Percentiles rank a stretch among this genome's conserved stretches.
phyloP scores from a whole-genome alignment of 2,329 filamentous ascomycete species.

The Trichophyton simii region DNA sequence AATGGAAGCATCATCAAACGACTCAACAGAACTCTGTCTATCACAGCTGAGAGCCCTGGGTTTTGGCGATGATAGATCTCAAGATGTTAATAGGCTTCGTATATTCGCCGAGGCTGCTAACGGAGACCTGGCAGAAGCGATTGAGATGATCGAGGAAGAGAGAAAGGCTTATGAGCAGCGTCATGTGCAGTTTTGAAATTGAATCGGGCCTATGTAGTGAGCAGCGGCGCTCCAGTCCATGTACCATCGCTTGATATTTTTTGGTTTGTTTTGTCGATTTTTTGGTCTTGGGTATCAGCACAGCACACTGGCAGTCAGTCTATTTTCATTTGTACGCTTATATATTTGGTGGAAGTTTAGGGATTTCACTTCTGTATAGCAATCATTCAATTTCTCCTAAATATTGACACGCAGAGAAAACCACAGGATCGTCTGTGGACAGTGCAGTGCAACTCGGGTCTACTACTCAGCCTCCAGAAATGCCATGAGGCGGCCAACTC shows the following conservation, averaged over 20 bases:
- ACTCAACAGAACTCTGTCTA: conserved; percentile 27
- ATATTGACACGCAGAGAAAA: no score
- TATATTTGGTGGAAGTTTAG: background rate
- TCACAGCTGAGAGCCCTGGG: conserved; percentile 30
- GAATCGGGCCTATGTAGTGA: background rate
- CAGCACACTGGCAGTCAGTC: background rate
- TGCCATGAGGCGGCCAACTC: no score
- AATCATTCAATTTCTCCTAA: background rate
- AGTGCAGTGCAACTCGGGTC: no score
- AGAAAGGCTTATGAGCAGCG: conserved; percentile 29
- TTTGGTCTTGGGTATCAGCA: background rate
- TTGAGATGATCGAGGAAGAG: conserved; percentile 41
- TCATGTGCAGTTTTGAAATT: background rate
- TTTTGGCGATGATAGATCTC: conserved; percentile 26
- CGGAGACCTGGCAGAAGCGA: conserved; percentile 33
- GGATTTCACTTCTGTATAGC: background rate
- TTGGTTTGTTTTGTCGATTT: background rate
- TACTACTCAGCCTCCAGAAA: no score
- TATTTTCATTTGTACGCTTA: background rate
- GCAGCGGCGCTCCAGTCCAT: background rate
- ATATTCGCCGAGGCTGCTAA: conserved; percentile 36
- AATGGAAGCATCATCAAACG: background rate
- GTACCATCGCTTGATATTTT: background rate
- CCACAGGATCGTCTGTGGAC: no score
- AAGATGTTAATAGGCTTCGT: conserved; percentile 27